Conservation (phyloP, 2,329 filamentous ascomycete genomes). For the Alternaria rosae region DNA sequence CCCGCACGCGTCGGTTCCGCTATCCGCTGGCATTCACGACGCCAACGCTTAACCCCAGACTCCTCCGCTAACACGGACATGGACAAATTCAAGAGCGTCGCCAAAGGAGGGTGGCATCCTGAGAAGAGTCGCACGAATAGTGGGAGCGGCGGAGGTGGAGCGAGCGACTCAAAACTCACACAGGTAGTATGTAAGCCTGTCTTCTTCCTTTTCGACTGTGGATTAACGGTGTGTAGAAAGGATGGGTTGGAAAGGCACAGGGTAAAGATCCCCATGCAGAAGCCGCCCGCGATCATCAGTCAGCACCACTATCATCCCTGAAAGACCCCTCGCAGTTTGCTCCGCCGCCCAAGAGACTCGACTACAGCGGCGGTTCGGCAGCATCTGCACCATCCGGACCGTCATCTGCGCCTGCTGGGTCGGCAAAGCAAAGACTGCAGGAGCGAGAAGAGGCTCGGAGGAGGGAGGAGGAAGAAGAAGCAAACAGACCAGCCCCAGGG, state of each 20-base stretch:
- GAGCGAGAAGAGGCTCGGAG: conserved; percentile 43
- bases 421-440: conserved; percentile 48
- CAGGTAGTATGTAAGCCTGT: conserved; percentile 60
- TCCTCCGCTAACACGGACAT: conserved; percentile 29
- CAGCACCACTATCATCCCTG: conserved; percentile 72
- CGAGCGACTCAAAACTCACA: conserved; percentile 60
- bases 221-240: conserved; percentile 54
- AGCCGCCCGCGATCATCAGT: conserved; percentile 57
- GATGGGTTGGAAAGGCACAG: conserved; percentile 62
- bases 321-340: conserved; percentile 80
- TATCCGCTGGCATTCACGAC: conserved; percentile 19
- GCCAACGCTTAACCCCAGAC: conserved; percentile 18
- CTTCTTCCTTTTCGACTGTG: conserved; percentile 1
- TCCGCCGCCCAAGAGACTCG: conserved; percentile 74
- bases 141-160: conserved; percentile 20
- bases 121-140: conserved; percentile 24
- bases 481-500: conserved; percentile 58
- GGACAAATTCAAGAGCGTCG: conserved; percentile 49
- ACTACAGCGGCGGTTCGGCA: conserved; percentile 57
- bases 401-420: conserved; percentile 53
- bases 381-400: conserved; percentile 44
- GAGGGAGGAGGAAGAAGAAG: conserved; percentile 48
- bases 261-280: conserved; percentile 55
- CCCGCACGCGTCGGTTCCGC: conserved; percentile 12
- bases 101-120: conserved; percentile 60